phyloP scores from a whole-genome alignment of 495 filamentous ascomycete genomes.

The Massariosphaeria phaeospora region DNA sequence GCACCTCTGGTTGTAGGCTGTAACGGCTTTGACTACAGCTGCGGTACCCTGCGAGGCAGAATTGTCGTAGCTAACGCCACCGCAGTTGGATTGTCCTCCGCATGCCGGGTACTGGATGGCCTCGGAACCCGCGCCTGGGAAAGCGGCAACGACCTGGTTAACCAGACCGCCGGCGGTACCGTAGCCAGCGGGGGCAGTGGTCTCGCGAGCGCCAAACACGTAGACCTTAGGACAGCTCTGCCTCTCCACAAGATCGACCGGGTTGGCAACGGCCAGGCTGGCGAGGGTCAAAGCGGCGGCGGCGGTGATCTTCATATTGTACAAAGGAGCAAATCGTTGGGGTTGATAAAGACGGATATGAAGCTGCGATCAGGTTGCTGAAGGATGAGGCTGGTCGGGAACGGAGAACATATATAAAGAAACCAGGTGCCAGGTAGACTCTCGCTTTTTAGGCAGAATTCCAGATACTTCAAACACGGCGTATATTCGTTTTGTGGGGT shows the following conservation, averaged over 20 bases:
- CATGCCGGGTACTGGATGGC: slow-evolving; percentile 59
- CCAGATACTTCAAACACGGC: not conserved
- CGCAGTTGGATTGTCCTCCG: slow-evolving; percentile 49
- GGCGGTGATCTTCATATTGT: slow-evolving; percentile 27
- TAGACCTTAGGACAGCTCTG: slow-evolving; percentile 34
- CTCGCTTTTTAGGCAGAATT: slow-evolving; percentile 29
- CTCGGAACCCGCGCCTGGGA: slow-evolving; percentile 50
- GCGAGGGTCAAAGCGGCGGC: slow-evolving; percentile 21
- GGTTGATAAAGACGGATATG: not conserved
- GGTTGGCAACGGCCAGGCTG: slow-evolving; percentile 20
- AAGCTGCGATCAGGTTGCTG: not conserved
- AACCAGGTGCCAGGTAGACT: not conserved
- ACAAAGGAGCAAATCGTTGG: not conserved
- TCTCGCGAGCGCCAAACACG: slow-evolving; percentile 37
- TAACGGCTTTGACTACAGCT: slow-evolving; percentile 54
- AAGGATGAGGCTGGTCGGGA: slow-evolving; percentile 2
- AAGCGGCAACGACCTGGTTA: slow-evolving; percentile 46
- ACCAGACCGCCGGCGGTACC: slow-evolving; percentile 51
- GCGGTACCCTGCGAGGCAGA: slow-evolving; percentile 50
- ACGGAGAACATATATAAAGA: slow-evolving; percentile 5
- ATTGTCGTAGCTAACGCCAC: slow-evolving; percentile 50
- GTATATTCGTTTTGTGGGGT: slow-evolving; percentile 16
- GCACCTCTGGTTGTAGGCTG: slow-evolving; percentile 49
- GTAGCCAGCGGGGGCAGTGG: slow-evolving; percentile 51
- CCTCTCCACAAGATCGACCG: slow-evolving; percentile 19